Evolutionary conservation across 2,329 filamentous ascomycete genomes (phyloP), one percentile per base, ranked within the genome.

Genomic region (Claviceps sp.): DNA sequence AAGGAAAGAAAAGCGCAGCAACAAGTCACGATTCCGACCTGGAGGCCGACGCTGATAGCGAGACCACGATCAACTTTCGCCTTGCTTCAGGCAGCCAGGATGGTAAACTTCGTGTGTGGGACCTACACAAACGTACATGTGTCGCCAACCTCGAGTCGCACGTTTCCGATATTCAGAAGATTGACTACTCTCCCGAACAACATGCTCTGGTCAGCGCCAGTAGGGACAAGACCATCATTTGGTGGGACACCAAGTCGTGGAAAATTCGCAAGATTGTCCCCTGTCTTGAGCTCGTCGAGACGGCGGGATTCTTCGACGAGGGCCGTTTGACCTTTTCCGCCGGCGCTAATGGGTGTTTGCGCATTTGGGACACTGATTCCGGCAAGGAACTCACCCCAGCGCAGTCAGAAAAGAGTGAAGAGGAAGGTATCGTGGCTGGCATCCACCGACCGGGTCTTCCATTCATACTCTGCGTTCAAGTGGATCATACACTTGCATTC

Each of bases 81-180:
- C 76, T 98, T 16, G 90, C 89, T 5, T 94, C 89, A 38, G 93
- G 91, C 56, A 89, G 87, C 55, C 94, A 98, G 67, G 91, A 97
- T 65, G 93, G 93, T 37, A 94, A 91, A 63, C 79, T 98, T 50
- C 78, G 87, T 19, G 79, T 98, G 22, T 98, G 90, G 87, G 87
- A 97, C 69, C 70, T 98, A 53, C 82, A 90, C 68, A 94, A 88
- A 70, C 80, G 87, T 52, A 87, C 80, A 57, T 83, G 84, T 54
- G 74, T 88, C 22, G 86, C 87, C 19, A 82, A 83, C 17, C 73
- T 95, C 37, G 89, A 97, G 55, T 93, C 89, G 0, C 94, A 98
- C 64, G 89, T 95, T 22, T 97, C 93, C 10, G 87, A 97, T 58
- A 87, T 98, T n/a, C 84, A 89, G 59, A 83, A 82, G 50, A 67